phyloP scores from a whole-genome alignment of 2,329 filamentous ascomycete species.

The Aspergillus intermedius region DNA sequence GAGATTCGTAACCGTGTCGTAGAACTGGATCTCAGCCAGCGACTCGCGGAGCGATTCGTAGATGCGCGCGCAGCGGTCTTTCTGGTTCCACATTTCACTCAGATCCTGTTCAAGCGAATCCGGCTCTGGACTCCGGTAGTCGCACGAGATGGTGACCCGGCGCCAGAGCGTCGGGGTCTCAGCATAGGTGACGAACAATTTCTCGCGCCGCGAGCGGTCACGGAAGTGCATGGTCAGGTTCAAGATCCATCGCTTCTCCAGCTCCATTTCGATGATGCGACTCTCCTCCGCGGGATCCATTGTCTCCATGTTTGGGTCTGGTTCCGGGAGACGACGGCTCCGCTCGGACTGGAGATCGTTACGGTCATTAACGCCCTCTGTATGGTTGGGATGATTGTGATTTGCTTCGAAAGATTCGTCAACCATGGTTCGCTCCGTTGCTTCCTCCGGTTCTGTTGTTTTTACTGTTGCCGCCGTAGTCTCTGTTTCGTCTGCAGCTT shows the following conservation, averaged over 20 bases:
- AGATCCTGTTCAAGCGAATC: conserved; percentile 84
- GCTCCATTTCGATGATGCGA: conserved; percentile 62
- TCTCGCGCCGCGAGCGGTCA: conserved; percentile 85
- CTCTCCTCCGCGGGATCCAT: conserved; percentile 23
- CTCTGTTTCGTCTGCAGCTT: not conserved
- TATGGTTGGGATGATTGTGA: not conserved
- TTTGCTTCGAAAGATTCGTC: conserved; percentile 24
- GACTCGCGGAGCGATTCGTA: conserved; percentile 93
- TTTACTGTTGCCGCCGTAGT: conserved; percentile 3
- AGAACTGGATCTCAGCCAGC: conserved; percentile 89
- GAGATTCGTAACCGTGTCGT: conserved; percentile 90
- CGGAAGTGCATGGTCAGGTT: conserved; percentile 98
- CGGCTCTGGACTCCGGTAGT: conserved; percentile 74
- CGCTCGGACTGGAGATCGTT: conserved; percentile 21
- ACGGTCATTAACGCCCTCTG: conserved; percentile 11
- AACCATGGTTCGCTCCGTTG: conserved; percentile 22
- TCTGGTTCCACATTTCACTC: conserved; percentile 68
- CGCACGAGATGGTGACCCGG: conserved; percentile 84
- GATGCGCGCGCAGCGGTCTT: conserved; percentile 86
- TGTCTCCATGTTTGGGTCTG: conserved; percentile 15
- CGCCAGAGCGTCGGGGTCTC: conserved; percentile 74
- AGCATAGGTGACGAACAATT: conserved; percentile 95
- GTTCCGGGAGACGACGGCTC: conserved; percentile 8
- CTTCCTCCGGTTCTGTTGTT: not conserved
- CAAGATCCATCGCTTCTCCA: conserved; percentile 86